These are phyloP conservation scores for Davidsoniella eucalypti DNA, from an alignment of 2,329 filamentous ascomycete genomes.

Conservation along the genomic window DNA sequence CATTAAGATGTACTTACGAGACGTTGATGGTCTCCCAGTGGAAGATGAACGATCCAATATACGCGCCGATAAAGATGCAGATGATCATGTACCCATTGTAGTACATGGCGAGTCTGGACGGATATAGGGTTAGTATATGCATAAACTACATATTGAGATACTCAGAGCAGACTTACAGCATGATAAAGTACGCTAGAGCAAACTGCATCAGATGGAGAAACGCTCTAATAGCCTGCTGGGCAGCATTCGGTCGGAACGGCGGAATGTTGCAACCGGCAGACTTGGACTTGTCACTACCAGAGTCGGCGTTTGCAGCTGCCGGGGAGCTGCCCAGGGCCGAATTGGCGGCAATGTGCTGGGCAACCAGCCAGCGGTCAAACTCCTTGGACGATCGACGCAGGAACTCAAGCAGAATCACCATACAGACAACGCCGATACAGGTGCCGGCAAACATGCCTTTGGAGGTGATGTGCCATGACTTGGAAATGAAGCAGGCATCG, in stretches of 20 bases:
- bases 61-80: slow-evolving; percentile 63
- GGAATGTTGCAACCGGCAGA: slow-evolving; percentile 15
- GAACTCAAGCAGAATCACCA: slow-evolving; percentile 56
- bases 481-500: slow-evolving; percentile 55
- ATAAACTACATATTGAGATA: not conserved
- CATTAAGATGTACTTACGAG: slow-evolving; percentile 16
- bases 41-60: slow-evolving; percentile 55
- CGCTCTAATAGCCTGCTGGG: slow-evolving; percentile 51
- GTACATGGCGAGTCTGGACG: slow-evolving; percentile 34
- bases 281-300: slow-evolving; percentile 9
- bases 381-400: slow-evolving; percentile 55
- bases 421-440: slow-evolving; percentile 61
- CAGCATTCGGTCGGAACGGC: slow-evolving; percentile 37
- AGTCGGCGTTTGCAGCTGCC: slow-evolving; percentile 12
- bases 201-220: slow-evolving; percentile 55
- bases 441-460: slow-evolving; percentile 59
- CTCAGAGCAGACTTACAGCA: slow-evolving; percentile 33
- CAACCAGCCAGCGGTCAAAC: slow-evolving; percentile 51
- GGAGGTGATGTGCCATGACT: slow-evolving; percentile 53
- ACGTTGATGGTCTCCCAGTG: slow-evolving; percentile 43
- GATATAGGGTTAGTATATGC: not conserved
- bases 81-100: slow-evolving; percentile 63
- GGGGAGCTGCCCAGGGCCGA: slow-evolving; percentile 12
- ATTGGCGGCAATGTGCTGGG: slow-evolving; percentile 24
- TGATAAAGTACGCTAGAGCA: slow-evolving; percentile 61